phyloP scores from a whole-genome alignment of 306 rosid genomes.

The Lotus japonicus region DNA sequence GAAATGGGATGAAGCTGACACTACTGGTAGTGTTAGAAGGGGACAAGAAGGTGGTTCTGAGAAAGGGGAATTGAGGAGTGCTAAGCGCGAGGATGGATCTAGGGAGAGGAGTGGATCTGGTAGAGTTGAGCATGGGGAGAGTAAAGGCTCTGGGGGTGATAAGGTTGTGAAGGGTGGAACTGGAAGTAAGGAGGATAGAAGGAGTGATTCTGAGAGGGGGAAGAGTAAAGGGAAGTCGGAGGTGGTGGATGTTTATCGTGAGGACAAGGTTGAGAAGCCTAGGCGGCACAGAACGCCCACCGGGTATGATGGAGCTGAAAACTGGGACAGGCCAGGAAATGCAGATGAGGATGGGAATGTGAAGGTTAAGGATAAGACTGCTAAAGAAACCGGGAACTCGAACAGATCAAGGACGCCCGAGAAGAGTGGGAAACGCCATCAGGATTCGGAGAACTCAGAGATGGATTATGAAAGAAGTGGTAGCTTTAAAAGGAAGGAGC shows the following conservation, averaged over 20 bases:
- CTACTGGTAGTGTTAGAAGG: constrained; percentile 38
- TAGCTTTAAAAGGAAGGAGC: constrained; percentile 66
- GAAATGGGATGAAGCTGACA: constrained; percentile 88
- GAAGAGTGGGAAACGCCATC: constrained; percentile 57
- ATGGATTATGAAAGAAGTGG: constrained; percentile 59
- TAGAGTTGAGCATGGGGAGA: constrained; percentile 65
- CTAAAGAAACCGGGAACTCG: constrained; percentile 47
- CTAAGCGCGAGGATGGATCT: constrained; percentile 44
- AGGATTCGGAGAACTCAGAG: constrained; percentile 58
- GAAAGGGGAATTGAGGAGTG: constrained; percentile 48
- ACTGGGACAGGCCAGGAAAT: constrained; percentile 50
- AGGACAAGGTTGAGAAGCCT: constrained; percentile 66
- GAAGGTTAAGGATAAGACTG: constrained; percentile 54
- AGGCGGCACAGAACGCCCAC: constrained; percentile 53
- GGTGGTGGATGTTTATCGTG: constrained; percentile 38
- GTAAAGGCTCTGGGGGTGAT: constrained; percentile 46
- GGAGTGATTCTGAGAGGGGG: constrained; percentile 61
- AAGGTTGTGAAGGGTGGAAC: constrained; percentile 47
- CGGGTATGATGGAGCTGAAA: constrained; percentile 50
- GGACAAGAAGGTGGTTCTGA: constrained; percentile 46
- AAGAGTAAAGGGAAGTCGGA: constrained; percentile 67
- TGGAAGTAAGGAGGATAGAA: constrained; percentile 59
- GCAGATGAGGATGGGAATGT: constrained; percentile 61
- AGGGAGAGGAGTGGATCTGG: constrained; percentile 58
- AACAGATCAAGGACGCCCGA: constrained; percentile 83